Percentiles rank a stretch among this genome's conserved stretches.
Conservation (phyloP, 2,329 filamentous ascomycete species). For the Sclerotinia sclerotiorum region DNA sequence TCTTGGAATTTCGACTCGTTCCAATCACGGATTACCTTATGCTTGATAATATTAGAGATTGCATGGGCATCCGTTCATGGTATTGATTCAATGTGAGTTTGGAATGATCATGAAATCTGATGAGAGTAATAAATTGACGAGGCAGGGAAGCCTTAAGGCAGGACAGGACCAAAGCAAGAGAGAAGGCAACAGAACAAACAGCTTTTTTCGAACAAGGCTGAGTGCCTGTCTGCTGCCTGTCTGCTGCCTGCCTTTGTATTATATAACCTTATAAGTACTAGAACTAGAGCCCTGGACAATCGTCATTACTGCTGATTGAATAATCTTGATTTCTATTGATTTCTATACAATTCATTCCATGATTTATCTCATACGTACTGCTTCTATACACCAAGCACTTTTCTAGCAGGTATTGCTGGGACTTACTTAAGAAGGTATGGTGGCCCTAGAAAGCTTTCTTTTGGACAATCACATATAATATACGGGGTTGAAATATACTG, state of each 20-base stretch:
- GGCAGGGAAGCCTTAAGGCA: no score
- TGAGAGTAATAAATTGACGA: no score
- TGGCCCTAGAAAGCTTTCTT: no score
- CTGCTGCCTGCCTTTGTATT: not conserved
- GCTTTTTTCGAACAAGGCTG: conserved; percentile 6
- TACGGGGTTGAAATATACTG: no score
- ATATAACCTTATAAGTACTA: no score
- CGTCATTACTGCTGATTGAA: not conserved
- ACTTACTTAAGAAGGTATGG: no score
- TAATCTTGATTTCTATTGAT: not conserved
- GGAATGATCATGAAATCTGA: not conserved
- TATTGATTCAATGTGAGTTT: not conserved
- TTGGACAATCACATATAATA: no score
- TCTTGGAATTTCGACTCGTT: not conserved
- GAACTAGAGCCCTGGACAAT: not conserved
- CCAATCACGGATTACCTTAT: not conserved
- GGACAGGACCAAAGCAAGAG: not conserved
- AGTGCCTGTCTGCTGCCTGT: no score
- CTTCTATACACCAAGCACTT: no score
- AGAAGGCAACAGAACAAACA: not conserved
- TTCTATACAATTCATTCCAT: not conserved
- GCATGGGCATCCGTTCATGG: not conserved
- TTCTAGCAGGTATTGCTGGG: no score
- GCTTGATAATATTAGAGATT: not conserved
- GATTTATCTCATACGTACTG: no score